phyloP scores from a whole-genome alignment of 2,329 filamentous ascomycete genomes.

The Metarhizium robertsii region DNA sequence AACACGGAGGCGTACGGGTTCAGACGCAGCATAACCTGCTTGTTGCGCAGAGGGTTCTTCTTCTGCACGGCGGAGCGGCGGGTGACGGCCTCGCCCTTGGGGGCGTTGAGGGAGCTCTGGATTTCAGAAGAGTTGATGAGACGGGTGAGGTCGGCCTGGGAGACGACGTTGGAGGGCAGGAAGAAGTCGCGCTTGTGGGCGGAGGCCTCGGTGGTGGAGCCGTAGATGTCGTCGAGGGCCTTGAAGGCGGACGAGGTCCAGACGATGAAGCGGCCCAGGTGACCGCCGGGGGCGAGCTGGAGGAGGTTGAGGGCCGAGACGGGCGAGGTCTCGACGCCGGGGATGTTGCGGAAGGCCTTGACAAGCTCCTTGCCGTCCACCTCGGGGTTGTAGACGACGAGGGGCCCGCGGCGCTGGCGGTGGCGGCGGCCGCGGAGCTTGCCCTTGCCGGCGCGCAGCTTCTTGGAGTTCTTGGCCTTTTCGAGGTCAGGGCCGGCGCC shows the following conservation, averaged over 20 bases:
- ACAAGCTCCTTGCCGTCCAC: constrained; percentile 91
- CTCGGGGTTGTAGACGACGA: constrained; percentile 95
- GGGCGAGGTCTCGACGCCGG: constrained; percentile 92
- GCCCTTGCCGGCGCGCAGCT: constrained; percentile 97
- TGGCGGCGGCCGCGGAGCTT: constrained; percentile 95
- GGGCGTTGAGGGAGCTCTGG: constrained; percentile 87
- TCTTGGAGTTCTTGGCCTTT: constrained; percentile 95
- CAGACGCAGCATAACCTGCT: constrained; percentile 95
- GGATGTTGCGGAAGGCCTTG: constrained; percentile 95
- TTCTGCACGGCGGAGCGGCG: constrained; percentile 92
- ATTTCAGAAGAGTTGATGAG: constrained; percentile 99
- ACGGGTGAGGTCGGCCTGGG: constrained; percentile 90
- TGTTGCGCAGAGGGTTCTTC: constrained; percentile 99
- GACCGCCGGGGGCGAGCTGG: constrained; percentile 96
- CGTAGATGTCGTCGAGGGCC: constrained; percentile 95
- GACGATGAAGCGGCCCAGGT: constrained; percentile 97
- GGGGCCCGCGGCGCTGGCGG: constrained; percentile 94
- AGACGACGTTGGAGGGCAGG: constrained; percentile 83
- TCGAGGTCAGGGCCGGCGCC: constrained; percentile 85
- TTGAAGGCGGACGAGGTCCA: constrained; percentile 97
- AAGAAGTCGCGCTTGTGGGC: constrained; percentile 99
- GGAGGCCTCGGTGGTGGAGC: constrained; percentile 79
- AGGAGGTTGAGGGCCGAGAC: constrained; percentile 96
- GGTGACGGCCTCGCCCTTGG: constrained; percentile 81
- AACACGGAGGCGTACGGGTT: constrained; percentile 96